phyloP scores from a whole-genome alignment of 1,139 yeast genomes.

The Petasospora fabianii region DNA sequence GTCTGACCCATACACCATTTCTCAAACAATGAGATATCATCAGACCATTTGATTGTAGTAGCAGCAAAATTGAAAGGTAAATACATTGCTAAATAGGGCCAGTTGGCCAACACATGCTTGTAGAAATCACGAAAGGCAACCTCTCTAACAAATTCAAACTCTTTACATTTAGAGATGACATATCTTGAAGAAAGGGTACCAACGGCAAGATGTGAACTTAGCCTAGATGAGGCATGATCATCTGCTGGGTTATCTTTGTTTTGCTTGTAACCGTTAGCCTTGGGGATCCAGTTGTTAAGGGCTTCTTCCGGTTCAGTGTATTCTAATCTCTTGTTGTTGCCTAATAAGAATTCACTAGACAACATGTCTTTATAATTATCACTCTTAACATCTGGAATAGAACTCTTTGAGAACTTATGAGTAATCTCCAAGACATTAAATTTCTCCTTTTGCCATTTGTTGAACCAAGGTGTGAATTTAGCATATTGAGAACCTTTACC shows the following conservation, averaged over 20 bases:
- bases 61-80: slow-evolving; percentile 45
- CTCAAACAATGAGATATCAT: slow-evolving; percentile 36
- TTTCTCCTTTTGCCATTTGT: slow-evolving; percentile 38
- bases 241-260: slow-evolving; percentile 28
- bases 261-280: slow-evolving; percentile 5
- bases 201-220: slow-evolving; percentile 44
- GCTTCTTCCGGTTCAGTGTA: slow-evolving; percentile 9
- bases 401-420: slow-evolving; percentile 13
- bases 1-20: slow-evolving; percentile 52
- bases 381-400: slow-evolving; percentile 7
- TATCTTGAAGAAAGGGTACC: slow-evolving; percentile 45
- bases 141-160: slow-evolving; percentile 47
- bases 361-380: slow-evolving; percentile 9
- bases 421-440: slow-evolving; percentile 8
- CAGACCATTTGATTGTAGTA: slow-evolving; percentile 40
- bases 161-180: slow-evolving; percentile 32
- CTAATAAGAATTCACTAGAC: not conserved
- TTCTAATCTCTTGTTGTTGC: not conserved
- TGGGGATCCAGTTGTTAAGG: slow-evolving; percentile 32
- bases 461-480: slow-evolving; percentile 53
- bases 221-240: slow-evolving; percentile 32
- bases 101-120: slow-evolving; percentile 42
- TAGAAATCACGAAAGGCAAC: slow-evolving; percentile 59
- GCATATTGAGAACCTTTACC: slow-evolving; percentile 46
- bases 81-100: slow-evolving; percentile 51